Evolutionary conservation across 1,284 basidiomycete species (phyloP).

Genomic region (Tilletia horrida): DNA sequence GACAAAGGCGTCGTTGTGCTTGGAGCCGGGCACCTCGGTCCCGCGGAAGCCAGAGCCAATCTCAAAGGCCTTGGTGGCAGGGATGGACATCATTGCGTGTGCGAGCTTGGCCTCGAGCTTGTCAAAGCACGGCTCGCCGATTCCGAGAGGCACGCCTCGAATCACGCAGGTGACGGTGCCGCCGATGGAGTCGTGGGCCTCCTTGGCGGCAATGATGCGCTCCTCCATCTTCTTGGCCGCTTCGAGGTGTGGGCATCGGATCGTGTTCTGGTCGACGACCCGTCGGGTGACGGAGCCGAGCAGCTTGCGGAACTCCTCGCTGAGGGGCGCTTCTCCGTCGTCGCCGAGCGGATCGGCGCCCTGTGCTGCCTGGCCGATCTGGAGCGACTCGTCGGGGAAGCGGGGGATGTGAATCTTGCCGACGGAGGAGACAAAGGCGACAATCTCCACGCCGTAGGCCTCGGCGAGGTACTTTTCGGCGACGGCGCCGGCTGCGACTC

Average conservation of each 20-base stretch:
- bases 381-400: constrained; percentile 42
- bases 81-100: constrained; percentile 98
- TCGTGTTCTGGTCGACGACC: constrained; percentile 80
- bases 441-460: constrained; percentile 86
- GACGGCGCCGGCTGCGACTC: constrained; percentile 96
- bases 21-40: constrained; percentile 85
- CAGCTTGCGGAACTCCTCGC: constrained; percentile 77
- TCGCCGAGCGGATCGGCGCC: constrained; percentile 58
- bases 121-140: constrained; percentile 97
- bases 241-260: constrained; percentile 84
- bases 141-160: constrained; percentile 79
- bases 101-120: constrained; percentile 95
- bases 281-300: constrained; percentile 77
- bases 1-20: constrained; percentile 89
- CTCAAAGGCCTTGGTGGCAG: constrained; percentile 97
- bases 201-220: constrained; percentile 91
- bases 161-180: constrained; percentile 96
- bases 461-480: constrained; percentile 91
- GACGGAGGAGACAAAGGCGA: constrained; percentile 93
- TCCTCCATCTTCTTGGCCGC: constrained; percentile 85
- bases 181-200: constrained; percentile 87
- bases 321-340: constrained; percentile 72
- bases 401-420: constrained; percentile 77
- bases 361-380: constrained; percentile 7
- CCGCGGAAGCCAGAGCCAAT: constrained; percentile 95